Base-by-base conservation (phyloP, 306 rosid genomes). In the Cotoneaster glaucophyllus region DNA sequence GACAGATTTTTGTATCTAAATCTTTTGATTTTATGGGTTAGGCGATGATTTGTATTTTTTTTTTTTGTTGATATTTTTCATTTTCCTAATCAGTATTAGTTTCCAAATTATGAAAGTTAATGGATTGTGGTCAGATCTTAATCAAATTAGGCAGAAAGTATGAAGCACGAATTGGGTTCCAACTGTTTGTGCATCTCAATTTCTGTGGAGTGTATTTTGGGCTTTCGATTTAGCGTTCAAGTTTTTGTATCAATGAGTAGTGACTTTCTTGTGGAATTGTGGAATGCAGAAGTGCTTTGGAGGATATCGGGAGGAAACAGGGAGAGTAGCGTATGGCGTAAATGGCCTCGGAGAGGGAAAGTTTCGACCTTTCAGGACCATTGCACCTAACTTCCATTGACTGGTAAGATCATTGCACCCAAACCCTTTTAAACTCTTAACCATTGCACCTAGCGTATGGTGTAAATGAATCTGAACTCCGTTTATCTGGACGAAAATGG, bases 301-400 rank as follows among this genome's bases (percentile, higher is more conserved):
- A 72, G 82, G 85, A 78, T 79, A 52, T 26, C 11, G 17, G 67
- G 81, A 75, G 82, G 87, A 67, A 48, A 24, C 34, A 52, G 43
- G 54, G 37, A 53, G 62, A 44, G 65, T 70, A 31, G 50, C 14
- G 14, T 58, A 61, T 56, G 74, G 67, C 75, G 78, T 5, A 61
- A 52, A 95, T 90, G 98, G 89, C 87, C 22, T 85, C 91, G 61
- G 89, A 90, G 85, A 89, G 88, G 83, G 91, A 95, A 37, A 18
- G 48, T 75, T 92, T 92, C 83, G 83, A 85, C 78, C 92, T 84
- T 84, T 80, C 87, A 44, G 99, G 98, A 76, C 97, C 98, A 69
- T 89, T 87, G 67, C 93, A 89, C 75, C 70, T 95, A 57, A 87
- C 96, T 74, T 80, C 61, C 64, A 80, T 95, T 26, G 84, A 92